phyloP scores from a whole-genome alignment of 2,329 filamentous ascomycete species.

The Aspergillus melleus region DNA sequence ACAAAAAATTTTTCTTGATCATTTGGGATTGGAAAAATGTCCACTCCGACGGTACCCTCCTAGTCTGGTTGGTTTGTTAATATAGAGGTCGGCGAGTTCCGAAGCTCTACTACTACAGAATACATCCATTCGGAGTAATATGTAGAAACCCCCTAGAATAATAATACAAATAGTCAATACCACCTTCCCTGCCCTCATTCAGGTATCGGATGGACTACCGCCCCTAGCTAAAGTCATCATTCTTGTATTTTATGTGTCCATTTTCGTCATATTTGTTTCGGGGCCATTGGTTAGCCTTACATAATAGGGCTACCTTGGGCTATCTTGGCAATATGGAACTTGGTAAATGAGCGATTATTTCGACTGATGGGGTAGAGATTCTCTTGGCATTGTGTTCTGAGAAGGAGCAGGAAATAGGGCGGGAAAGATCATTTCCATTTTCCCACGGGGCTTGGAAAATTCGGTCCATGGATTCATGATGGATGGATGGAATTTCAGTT shows the following conservation, averaged over 20 bases:
- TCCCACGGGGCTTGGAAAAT: background rate
- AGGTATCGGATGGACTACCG: background rate
- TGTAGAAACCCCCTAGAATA: background rate
- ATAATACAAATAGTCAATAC: background rate
- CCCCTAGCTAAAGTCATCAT: background rate
- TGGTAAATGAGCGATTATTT: background rate
- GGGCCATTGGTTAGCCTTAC: background rate
- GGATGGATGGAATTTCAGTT: too few relatives aligned
- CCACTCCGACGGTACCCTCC: background rate
- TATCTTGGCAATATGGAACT: background rate
- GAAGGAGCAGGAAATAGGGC: background rate
- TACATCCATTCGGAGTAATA: background rate
- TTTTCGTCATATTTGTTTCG: too few relatives aligned
- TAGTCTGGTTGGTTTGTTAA: background rate
- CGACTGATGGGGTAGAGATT: background rate
- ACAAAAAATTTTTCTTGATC: slow-evolving; percentile 4
- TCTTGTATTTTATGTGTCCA: too few relatives aligned
- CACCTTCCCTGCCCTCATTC: background rate
- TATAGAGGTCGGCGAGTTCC: background rate
- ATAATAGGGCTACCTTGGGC: background rate
- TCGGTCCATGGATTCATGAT: background rate
- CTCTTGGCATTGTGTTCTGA: background rate
- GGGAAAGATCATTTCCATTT: background rate
- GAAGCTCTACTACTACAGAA: background rate
- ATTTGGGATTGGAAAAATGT: background rate